Evolutionary conservation across 2,329 filamentous ascomycete species (phyloP).

Genomic region (Geosmithia putterillii): DNA sequence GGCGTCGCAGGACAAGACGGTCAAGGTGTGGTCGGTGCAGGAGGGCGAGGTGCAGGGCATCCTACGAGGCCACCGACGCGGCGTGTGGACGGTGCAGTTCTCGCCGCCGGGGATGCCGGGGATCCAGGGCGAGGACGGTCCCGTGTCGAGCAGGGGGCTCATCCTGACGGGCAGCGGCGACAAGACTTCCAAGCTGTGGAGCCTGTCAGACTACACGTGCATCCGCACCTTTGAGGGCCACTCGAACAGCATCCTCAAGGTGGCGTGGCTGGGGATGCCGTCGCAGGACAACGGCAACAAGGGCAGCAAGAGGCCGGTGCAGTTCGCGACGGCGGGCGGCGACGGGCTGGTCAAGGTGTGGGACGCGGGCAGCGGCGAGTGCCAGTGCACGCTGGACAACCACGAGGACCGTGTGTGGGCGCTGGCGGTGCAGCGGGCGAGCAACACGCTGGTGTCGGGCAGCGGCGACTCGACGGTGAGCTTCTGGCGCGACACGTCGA

Average conservation of each 20-base stretch:
- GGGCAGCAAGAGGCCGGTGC: conserved; percentile 42
- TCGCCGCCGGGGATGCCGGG: conserved; percentile 66
- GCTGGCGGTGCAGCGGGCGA: conserved; percentile 56
- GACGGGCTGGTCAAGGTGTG: conserved; percentile 96
- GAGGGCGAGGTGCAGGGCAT: conserved; percentile 88
- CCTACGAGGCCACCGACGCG: conserved; percentile 80
- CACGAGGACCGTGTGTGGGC: conserved; percentile 96
- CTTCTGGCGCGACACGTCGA: conserved; percentile 90
- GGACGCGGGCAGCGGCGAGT: conserved; percentile 77
- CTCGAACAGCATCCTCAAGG: conserved; percentile 88
- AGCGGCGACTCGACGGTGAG: conserved; percentile 87
- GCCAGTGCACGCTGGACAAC: conserved; percentile 85
- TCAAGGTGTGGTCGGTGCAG: conserved; percentile 90
- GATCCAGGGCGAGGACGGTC: conserved; percentile 58
- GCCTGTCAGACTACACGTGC: conserved; percentile 80
- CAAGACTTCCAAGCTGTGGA: conserved; percentile 95
- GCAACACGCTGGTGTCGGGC: conserved; percentile 72
- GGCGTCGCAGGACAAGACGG: conserved; percentile 89
- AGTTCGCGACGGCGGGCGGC: conserved; percentile 77
- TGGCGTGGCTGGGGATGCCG: conserved; percentile 65
- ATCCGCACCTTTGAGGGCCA: conserved; percentile 92
- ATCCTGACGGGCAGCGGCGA: conserved; percentile 88
- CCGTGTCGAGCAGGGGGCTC: conserved; percentile 66
- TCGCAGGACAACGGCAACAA: conserved; percentile 37
- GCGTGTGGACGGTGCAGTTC: conserved; percentile 93